Percentiles rank a stretch among this genome's conserved stretches.
Conservation (phyloP, 1,284 basidiomycete species). For the Sanghuangporus sanghuang region DNA sequence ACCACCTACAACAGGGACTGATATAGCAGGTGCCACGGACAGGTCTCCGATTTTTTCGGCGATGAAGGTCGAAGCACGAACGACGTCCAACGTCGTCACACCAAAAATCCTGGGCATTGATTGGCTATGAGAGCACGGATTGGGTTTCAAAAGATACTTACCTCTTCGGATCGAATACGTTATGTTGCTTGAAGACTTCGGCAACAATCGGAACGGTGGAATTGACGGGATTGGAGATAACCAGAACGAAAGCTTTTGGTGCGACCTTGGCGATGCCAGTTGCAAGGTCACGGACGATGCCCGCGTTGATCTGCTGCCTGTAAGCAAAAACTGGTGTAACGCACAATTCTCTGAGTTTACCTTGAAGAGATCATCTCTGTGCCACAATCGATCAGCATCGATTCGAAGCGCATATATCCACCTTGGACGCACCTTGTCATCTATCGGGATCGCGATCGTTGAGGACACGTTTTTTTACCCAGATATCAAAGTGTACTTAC, state of each 20-base stretch:
- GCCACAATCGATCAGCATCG: constrained; percentile 20
- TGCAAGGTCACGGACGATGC: constrained; percentile 92
- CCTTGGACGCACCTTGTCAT: constrained; percentile 61
- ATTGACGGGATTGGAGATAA: constrained; percentile 97
- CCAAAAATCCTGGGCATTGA: constrained; percentile 77
- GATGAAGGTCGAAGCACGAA: constrained; percentile 94
- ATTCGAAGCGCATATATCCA: constrained; percentile 12
- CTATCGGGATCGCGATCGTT: constrained; percentile 32
- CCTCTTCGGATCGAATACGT: constrained; percentile 90
- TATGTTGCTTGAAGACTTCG: constrained; percentile 91
- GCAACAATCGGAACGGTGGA: constrained; percentile 97
- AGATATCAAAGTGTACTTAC: constrained; percentile 40
- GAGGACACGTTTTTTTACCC: constrained; percentile 56
- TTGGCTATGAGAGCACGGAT: constrained; percentile 4
- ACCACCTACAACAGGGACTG: constrained; percentile 91
- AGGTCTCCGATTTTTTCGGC: constrained; percentile 72
- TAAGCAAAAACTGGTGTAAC: constrained; percentile 14
- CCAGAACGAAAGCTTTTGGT: constrained; percentile 91
- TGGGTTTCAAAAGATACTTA: constrained; percentile 28
- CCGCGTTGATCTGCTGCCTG: constrained; percentile 84
- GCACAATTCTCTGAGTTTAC: constrained; percentile 32
- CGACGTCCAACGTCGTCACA: constrained; percentile 97
- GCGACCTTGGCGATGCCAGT: constrained; percentile 79
- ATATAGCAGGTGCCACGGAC: constrained; percentile 60
- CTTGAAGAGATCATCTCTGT: constrained; percentile 92